These are phyloP conservation scores for Sporothrix brunneoviolacea DNA, from an alignment of 2,329 filamentous ascomycete genomes.

Conservation along the genomic window DNA sequence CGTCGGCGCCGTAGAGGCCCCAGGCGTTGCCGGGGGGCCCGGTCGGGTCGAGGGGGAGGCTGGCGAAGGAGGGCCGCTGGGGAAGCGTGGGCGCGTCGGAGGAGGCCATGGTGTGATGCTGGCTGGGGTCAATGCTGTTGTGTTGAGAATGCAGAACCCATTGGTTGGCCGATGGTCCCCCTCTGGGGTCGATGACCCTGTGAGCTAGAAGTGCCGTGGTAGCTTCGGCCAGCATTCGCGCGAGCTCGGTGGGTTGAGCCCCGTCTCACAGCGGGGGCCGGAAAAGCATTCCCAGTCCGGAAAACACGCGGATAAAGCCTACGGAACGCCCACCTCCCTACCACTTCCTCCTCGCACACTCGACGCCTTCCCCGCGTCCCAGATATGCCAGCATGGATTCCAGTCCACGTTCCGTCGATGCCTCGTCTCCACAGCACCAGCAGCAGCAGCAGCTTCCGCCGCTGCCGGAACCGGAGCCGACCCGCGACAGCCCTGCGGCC, in stretches of 20 bases:
- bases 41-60: constrained; percentile 18
- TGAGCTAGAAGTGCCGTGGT: too few species aligned
- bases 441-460: neutral
- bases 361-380: neutral
- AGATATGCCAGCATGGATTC: constrained; percentile 2
- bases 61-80: constrained; percentile 30
- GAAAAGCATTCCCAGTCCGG: too few species aligned
- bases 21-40: constrained; percentile 29
- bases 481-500: neutral
- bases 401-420: neutral
- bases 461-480: neutral
- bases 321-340: too few species aligned
- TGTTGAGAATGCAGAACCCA: too few species aligned
- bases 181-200: too few species aligned
- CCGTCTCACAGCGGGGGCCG: too few species aligned
- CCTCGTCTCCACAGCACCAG: neutral
- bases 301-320: too few species aligned
- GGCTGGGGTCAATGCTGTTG: too few species aligned
- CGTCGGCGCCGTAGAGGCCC: constrained; percentile 42
- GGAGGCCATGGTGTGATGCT: too few species aligned
- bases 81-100: constrained; percentile 19
- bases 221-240: too few species aligned
- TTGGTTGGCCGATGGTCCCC: too few species aligned
- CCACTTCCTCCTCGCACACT: neutral
- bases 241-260: too few species aligned